Conservation (phyloP, 345 rosid species). For the Aquilaria malaccensis region DNA sequence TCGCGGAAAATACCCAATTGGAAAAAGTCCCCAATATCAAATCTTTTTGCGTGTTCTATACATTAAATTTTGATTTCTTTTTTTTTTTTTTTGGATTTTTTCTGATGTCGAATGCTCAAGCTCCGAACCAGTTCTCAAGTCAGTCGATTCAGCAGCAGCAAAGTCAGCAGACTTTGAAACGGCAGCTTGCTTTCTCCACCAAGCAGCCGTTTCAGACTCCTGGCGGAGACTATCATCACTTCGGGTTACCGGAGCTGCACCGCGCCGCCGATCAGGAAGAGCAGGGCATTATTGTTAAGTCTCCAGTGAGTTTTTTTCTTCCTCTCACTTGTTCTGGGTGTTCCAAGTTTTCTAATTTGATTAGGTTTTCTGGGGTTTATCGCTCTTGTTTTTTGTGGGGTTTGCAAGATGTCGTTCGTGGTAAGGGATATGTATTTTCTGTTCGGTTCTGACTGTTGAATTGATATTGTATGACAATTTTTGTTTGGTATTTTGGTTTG, state of each 20-base stretch:
- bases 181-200: constrained; percentile 48
- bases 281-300: constrained; percentile 47
- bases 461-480: not conserved
- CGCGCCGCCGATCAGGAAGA: constrained; percentile 35
- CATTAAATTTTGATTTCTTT: not conserved
- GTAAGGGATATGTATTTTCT: constrained; percentile 11
- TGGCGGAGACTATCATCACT: constrained; percentile 54
- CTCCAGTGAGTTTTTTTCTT: constrained; percentile 41
- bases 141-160: constrained; percentile 15
- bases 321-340: too few species aligned
- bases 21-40: constrained; percentile 9
- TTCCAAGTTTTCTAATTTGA: not conserved
- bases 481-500: not conserved
- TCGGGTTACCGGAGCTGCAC: constrained; percentile 29
- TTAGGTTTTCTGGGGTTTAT: constrained; percentile 8
- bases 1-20: constrained; percentile 7
- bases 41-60: constrained; percentile 4
- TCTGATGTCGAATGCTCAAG: constrained; percentile 42
- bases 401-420: not conserved
- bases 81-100: constrained; percentile 1
- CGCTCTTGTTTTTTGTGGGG: not conserved
- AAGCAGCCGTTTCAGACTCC: constrained; percentile 57
- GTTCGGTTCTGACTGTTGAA: not conserved
- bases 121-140: constrained; percentile 14
- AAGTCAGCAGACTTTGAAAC: constrained; percentile 18